A percentile compares a stretch with the other conserved stretches of the same genome.
Conservation (phyloP, 805 yeast genomes). For the Saturnispora sekii region DNA sequence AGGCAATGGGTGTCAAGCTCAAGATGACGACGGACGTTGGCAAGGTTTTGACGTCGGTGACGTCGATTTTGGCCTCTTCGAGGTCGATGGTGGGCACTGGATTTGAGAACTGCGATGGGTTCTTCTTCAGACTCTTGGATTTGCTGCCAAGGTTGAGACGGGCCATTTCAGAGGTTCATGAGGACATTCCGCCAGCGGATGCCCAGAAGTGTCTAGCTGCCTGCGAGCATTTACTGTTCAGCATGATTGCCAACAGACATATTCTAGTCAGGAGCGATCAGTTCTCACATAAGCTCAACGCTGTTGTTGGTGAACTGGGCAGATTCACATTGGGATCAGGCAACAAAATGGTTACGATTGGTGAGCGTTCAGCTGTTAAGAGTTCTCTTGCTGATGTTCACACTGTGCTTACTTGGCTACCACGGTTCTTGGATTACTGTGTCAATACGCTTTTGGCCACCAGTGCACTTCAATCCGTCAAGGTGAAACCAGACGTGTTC, state of each 20-base stretch:
- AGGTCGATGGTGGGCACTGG: conserved; percentile 32
- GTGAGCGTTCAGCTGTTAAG: background rate
- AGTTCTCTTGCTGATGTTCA: conserved; percentile 1
- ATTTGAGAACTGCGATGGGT: conserved; percentile 34
- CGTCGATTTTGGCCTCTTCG: conserved; percentile 48
- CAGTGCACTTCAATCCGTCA: conserved; percentile 4
- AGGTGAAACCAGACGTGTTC: conserved; percentile 13
- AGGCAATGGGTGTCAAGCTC: conserved; percentile 65
- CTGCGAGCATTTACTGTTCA: conserved; percentile 57
- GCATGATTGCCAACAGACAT: conserved; percentile 44
- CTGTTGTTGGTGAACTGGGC: conserved; percentile 1
- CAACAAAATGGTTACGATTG: background rate
- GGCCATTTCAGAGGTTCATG: conserved; percentile 48
- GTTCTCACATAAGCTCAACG: conserved; percentile 8
- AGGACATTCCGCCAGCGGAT: conserved; percentile 68
- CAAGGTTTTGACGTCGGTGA: conserved; percentile 51
- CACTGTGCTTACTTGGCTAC: conserved; percentile 24
- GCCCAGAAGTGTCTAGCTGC: conserved; percentile 69
- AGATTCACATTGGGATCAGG: background rate
- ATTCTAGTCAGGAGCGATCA: conserved; percentile 32
- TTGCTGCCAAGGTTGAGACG: conserved; percentile 70
- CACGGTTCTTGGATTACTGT: conserved; percentile 31
- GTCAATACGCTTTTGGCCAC: conserved; percentile 12
- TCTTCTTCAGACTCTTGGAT: conserved; percentile 66
- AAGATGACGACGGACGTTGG: conserved; percentile 58